A percentile compares a stretch with the other conserved stretches of the same genome.
Evolutionary conservation across 2,329 filamentous ascomycete genomes (phyloP).

Genomic region (Cercospora sojina): DNA sequence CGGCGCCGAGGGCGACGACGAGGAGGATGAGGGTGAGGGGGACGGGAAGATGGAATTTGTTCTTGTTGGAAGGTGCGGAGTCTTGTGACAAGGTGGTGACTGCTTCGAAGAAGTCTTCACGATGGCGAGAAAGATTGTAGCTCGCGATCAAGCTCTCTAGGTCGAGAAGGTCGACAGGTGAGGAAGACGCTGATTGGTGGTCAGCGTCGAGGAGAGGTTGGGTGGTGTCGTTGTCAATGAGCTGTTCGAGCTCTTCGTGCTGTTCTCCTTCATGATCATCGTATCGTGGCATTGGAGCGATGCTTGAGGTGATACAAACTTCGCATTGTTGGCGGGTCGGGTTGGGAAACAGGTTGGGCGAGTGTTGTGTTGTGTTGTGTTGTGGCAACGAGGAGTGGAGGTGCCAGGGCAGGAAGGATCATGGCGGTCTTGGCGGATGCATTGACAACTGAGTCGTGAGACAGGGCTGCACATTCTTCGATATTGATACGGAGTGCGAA

Average conservation of each 20-base stretch:
- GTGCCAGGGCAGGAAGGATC: neutral
- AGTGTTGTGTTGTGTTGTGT: neutral
- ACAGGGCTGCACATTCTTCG: neutral
- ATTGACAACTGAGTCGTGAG: neutral
- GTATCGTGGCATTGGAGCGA: neutral
- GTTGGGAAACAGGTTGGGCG: neutral
- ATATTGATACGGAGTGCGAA: neutral
- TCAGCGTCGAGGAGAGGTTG: neutral
- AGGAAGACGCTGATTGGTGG: neutral
- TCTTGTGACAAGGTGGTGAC: neutral
- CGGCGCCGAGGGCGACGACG: neutral
- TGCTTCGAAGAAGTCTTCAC: constrained; percentile 23
- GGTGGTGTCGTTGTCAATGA: neutral
- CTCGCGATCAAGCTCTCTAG: constrained; percentile 1
- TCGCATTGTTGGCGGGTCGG: neutral
- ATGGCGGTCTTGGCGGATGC: neutral
- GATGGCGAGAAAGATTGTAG: constrained; percentile 48
- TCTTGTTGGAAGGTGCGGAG: neutral
- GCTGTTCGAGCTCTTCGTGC: neutral
- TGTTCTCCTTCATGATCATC: neutral
- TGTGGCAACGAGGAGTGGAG: neutral
- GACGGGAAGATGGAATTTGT: neutral
- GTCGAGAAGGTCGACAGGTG: neutral
- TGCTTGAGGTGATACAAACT: neutral
- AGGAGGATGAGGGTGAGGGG: neutral